Conservation (phyloP, 2,329 filamentous ascomycete species). For the Alternaria gansuensis region DNA sequence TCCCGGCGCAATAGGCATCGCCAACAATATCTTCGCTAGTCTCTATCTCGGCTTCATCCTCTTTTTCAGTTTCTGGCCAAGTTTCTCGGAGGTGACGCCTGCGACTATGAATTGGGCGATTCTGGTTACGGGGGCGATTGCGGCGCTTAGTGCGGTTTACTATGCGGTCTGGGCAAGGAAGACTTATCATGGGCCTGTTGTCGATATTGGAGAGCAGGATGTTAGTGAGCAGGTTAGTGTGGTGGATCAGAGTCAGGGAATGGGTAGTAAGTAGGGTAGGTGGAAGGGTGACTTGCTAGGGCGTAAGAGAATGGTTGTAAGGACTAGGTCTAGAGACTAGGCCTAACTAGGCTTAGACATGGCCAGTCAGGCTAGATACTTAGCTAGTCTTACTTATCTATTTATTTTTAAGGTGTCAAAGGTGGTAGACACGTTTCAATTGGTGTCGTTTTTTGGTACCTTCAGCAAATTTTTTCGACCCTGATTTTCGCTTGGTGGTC, state of each 20-base stretch:
- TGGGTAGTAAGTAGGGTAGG: not conserved
- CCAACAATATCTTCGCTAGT: constrained; percentile 38
- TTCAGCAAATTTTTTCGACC: too few relatives aligned
- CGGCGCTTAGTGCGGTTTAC: constrained; percentile 33
- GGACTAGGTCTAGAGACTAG: too few relatives aligned
- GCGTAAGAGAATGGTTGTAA: accelerated
- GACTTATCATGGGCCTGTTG: constrained; percentile 39
- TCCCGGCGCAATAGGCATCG: constrained; percentile 29
- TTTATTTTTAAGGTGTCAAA: too few relatives aligned
- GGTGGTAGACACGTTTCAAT: too few relatives aligned
- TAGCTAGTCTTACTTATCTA: too few relatives aligned
- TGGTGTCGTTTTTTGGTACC: too few relatives aligned
- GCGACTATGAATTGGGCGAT: constrained; percentile 44
- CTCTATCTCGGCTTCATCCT: constrained; percentile 36
- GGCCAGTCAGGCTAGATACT: too few relatives aligned
- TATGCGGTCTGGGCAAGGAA: constrained; percentile 38
- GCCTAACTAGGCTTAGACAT: too few relatives aligned
- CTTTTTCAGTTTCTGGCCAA: constrained; percentile 45
- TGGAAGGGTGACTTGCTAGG: accelerated
- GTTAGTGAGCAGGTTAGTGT: not conserved
- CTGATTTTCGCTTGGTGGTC: too few relatives aligned
- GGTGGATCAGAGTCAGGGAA: not conserved
- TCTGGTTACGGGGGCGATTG: constrained; percentile 31
- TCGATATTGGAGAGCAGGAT: constrained; percentile 25
- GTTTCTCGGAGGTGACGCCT: constrained; percentile 25